Evolutionary conservation across 805 yeast species (phyloP).

Genomic region (Kodamaea hsintzibuensis): DNA sequence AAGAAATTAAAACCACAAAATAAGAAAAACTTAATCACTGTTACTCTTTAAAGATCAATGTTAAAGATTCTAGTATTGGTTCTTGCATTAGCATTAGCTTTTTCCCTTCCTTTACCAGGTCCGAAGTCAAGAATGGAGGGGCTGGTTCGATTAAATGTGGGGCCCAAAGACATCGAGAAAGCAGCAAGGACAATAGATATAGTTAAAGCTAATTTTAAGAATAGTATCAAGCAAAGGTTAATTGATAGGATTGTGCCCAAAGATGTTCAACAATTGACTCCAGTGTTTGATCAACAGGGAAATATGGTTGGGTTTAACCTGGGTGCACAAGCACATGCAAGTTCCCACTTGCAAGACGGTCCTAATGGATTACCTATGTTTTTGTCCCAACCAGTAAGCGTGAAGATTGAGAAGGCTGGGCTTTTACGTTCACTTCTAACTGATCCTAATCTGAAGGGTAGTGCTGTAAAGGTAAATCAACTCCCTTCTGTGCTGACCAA

Average conservation of each 20-base stretch:
- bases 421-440: neutral
- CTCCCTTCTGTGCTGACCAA: neutral
- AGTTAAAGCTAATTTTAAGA: constrained; percentile 9
- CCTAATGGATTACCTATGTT: neutral
- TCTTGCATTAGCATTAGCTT: neutral
- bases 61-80: neutral
- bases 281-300: constrained; percentile 7
- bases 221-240: constrained; percentile 11
- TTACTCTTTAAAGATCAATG: neutral
- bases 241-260: constrained; percentile 10
- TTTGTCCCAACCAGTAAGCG: neutral
- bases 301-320: constrained; percentile 7
- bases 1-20: neutral
- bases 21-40: neutral
- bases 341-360: neutral
- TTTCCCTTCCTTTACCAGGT: neutral
- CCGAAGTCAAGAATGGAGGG: constrained; percentile 2
- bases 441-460: neutral
- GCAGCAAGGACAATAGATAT: constrained; percentile 5
- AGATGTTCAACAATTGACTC: constrained; percentile 10
- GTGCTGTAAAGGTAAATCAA: neutral
- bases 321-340: neutral
- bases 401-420: constrained; percentile 8
- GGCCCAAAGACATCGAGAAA: constrained; percentile 9
- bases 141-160: constrained; percentile 11